phyloP scores from a whole-genome alignment of 2,329 filamentous ascomycete species.

The Madurella mycetomatis region DNA sequence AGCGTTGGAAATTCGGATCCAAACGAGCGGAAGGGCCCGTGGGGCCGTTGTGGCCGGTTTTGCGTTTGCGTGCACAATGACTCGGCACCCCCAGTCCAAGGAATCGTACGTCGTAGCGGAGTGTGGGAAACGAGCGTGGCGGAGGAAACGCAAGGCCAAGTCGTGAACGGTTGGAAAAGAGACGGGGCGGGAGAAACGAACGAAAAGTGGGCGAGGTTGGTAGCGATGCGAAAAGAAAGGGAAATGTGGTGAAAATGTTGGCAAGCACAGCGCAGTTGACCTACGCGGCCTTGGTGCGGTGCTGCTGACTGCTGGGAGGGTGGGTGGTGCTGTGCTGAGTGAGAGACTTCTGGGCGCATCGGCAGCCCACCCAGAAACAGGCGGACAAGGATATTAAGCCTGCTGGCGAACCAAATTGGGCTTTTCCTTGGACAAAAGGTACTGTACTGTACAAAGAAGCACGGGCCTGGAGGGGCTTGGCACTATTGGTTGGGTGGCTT shows the following conservation, averaged over 20 bases:
- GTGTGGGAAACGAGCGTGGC: not conserved
- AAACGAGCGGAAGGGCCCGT: slow-evolving; percentile 11
- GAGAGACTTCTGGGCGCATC: not conserved
- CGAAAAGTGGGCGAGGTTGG: not conserved
- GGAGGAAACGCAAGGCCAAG: no score
- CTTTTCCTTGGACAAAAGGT: not conserved
- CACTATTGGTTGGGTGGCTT: not conserved
- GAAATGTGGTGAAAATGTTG: not conserved
- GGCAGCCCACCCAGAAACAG: not conserved
- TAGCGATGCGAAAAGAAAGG: not conserved
- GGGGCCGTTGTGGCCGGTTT: not conserved
- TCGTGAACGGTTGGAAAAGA: not conserved
- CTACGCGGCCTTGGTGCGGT: not conserved
- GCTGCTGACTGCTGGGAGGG: not conserved
- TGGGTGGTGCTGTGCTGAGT: not conserved
- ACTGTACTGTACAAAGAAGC: no score
- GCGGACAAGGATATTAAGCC: not conserved
- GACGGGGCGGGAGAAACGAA: not conserved
- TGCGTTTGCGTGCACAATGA: not conserved
- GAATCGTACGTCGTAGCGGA: not conserved
- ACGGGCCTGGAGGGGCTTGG: no score
- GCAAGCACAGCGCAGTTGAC: not conserved
- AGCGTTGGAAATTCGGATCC: not conserved
- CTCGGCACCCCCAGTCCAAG: not conserved
- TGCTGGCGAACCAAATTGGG: slow-evolving; percentile 9